Conservation (phyloP, 2,329 filamentous ascomycete genomes). For the Chrysosporium keratinophilum region DNA sequence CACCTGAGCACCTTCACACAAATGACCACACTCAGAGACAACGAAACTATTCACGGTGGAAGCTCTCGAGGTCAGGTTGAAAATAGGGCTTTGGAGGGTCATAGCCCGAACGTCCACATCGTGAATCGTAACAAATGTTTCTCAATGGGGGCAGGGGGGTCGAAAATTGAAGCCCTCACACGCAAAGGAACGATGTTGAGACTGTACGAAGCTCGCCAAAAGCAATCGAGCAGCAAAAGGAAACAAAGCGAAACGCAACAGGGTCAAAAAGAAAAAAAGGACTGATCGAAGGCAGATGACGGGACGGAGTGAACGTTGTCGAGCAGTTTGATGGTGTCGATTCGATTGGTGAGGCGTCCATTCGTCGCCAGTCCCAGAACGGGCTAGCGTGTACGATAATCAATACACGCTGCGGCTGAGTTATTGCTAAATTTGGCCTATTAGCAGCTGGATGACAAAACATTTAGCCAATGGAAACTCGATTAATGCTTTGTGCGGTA, state of each 20-base stretch:
- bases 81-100: constrained; percentile 2
- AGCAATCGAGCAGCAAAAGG: constrained; percentile 2
- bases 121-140: not conserved
- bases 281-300: not conserved
- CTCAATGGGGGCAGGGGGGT: constrained; percentile 4
- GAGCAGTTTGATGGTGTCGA: constrained; percentile 5
- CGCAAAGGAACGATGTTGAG: not conserved
- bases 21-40: constrained; percentile 1
- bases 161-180: not conserved
- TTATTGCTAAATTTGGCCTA: not conserved
- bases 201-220: not conserved
- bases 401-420: not conserved
- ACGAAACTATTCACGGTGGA: not conserved
- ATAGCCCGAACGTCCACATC: constrained; percentile 6
- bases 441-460: not conserved
- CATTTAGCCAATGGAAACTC: not conserved
- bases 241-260: not conserved
- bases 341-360: constrained; percentile 8
- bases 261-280: not conserved
- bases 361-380: not conserved
- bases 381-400: not conserved
- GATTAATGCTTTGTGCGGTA: too few species aligned
- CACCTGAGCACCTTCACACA: not conserved
- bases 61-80: not conserved
- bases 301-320: constrained; percentile 2